Percentiles rank a stretch among this genome's conserved stretches.
Evolutionary conservation across 768 basidiomycete genomes (phyloP).

Genomic region (Boletus subparvulus): DNA sequence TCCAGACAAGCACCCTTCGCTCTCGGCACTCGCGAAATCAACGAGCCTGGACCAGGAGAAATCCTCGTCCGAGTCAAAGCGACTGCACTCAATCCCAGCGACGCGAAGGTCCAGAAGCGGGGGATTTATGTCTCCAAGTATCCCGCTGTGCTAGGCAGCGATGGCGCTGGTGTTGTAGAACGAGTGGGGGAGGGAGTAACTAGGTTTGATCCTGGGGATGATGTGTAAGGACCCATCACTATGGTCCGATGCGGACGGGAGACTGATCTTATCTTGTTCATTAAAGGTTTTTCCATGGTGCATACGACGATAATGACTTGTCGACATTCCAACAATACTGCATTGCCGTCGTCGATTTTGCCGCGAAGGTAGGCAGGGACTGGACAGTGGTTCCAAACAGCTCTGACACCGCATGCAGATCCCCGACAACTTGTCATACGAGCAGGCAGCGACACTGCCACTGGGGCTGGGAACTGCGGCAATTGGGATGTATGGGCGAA

Average conservation of each 20-base stretch:
- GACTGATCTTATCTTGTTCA: conserved; percentile 26
- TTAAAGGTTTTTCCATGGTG: conserved; percentile 41
- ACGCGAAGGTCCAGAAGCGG: conserved; percentile 49
- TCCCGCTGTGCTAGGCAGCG: conserved; percentile 48
- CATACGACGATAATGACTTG: conserved; percentile 37
- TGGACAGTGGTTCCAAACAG: not conserved
- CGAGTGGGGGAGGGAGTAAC: conserved; percentile 52
- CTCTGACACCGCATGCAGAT: conserved; percentile 36
- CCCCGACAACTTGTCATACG: conserved; percentile 46
- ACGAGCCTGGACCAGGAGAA: conserved; percentile 46
- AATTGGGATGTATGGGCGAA: conserved; percentile 45
- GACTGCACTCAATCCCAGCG: conserved; percentile 52
- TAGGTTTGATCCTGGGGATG: conserved; percentile 49
- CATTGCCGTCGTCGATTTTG: conserved; percentile 39
- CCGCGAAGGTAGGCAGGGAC: conserved; percentile 36
- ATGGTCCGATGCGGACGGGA: conserved; percentile 5
- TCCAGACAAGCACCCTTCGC: conserved; percentile 36
- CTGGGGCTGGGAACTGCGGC: conserved; percentile 49
- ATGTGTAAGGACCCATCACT: conserved; percentile 41
- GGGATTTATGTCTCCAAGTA: conserved; percentile 40
- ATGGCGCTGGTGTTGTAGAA: conserved; percentile 52
- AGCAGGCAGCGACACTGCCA: conserved; percentile 49
- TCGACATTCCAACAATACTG: conserved; percentile 48
- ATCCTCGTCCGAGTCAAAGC: conserved; percentile 48
- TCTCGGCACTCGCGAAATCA: conserved; percentile 35